Base-by-base conservation (phyloP, 495 filamentous ascomycete genomes). In the Penicillium fimorum region DNA sequence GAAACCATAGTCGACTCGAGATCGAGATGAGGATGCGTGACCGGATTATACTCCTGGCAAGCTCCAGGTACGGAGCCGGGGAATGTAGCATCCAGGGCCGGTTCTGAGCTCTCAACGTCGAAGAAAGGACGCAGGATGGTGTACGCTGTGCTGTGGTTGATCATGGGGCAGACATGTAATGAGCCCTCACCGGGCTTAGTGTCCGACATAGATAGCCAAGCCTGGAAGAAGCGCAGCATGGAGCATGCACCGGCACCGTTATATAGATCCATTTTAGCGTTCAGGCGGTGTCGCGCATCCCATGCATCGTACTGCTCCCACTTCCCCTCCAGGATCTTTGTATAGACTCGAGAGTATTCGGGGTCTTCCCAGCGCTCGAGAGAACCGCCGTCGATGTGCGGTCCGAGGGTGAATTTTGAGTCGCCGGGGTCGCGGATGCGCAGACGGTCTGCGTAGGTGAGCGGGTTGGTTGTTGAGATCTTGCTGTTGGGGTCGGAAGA, bases 101-200 rank as follows among this genome's bases (percentile, higher is more conserved):
- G 77, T 57, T 53, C 79, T 73, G 62, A 82, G 79, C 37, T 81
- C 76, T 82, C 5, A 13, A 47, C 27, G 50, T 77, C 66, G 62
- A 96, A 95, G 76, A 96, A 96, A 0, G 92, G 92, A 24, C 91
- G 83, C n/a, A 96, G 79, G 6, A 96, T 78, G 32, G 84, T 82
- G 64, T 96, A 96, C 1, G 87, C 87, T 0, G 88, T 93, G 25
- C 87, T 84, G 51, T 87, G 82, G 50, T 76, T 78, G 20, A 92
- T 69, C 63, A 93, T 75, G 7, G 92, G 92, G 61, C 91, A 91
- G n/a, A 96, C 88, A 46, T 88, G 80, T 46, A 96, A 72, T 0
- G 90, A 91, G 2, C 92, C 92, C 66, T 94, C 87, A 8, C 83
- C 80, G 0, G 88, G 87, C 0, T 79, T 84, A 0, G 82, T 87